These are phyloP conservation scores for Xylaria sp. DNA, from an alignment of 2,329 filamentous ascomycete species.

Conservation along the genomic window DNA sequence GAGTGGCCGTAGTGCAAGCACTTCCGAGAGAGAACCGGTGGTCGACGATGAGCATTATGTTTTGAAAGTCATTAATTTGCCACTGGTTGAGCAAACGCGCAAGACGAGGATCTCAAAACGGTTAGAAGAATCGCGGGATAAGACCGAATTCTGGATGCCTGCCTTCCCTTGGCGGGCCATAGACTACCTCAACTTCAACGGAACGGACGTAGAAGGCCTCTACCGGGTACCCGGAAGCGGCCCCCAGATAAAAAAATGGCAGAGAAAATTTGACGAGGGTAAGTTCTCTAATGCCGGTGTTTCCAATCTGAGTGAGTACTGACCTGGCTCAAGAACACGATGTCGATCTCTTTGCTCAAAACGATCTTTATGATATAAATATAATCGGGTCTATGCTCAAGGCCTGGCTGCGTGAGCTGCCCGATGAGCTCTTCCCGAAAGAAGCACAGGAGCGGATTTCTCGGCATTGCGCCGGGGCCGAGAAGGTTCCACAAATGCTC, in stretches of 20 bases:
- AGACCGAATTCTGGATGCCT: constrained; percentile 99
- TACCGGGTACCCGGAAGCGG: constrained; percentile 93
- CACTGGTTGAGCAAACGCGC: constrained; percentile 89
- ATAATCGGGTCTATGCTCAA: constrained; percentile 97
- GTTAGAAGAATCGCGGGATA: constrained; percentile 87
- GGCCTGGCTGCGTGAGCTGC: constrained; percentile 93
- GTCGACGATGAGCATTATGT: constrained; percentile 86
- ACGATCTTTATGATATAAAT: constrained; percentile 93
- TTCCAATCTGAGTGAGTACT: constrained; percentile 24
- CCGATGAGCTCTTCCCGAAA: constrained; percentile 92
- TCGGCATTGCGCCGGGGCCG: constrained; percentile 80
- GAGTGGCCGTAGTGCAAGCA: constrained; percentile 75
- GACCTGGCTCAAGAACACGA: constrained; percentile 72
- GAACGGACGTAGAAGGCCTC: constrained; percentile 90
- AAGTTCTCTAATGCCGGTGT: constrained; percentile 43
- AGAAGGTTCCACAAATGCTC: constrained; percentile 83
- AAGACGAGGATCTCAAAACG: constrained; percentile 90
- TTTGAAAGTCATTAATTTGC: constrained; percentile 84
- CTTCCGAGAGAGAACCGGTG: constrained; percentile 70
- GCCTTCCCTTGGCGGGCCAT: constrained; percentile 95
- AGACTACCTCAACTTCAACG: constrained; percentile 95
- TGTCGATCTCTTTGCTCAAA: constrained; percentile 87
- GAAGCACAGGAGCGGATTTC: constrained; percentile 81
- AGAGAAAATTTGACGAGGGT: constrained; percentile 89
- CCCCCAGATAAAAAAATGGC: constrained; percentile 92